Conservation (phyloP, 495 filamentous ascomycete genomes). For the Talaromyces ruber region DNA sequence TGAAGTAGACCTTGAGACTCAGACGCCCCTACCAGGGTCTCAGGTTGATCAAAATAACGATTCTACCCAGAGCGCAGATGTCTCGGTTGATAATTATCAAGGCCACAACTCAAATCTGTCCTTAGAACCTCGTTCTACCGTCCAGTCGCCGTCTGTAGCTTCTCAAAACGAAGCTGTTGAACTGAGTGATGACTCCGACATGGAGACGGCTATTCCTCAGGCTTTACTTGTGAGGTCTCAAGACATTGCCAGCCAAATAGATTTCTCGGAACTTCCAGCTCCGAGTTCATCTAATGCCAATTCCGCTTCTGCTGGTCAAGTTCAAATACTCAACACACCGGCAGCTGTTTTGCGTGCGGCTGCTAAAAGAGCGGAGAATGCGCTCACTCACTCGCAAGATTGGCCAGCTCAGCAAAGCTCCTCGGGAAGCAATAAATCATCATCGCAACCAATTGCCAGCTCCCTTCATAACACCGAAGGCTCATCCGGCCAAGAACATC, state of each 20-base stretch:
- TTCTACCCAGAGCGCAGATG: conserved; percentile 12
- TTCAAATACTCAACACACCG: conserved; percentile 34
- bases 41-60: neutral
- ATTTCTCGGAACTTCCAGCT: conserved; percentile 15
- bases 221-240: conserved; percentile 29
- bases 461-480: neutral
- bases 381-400: neutral
- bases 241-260: conserved; percentile 19
- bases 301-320: conserved; percentile 8
- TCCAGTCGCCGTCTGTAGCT: neutral
- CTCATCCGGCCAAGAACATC: neutral
- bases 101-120: neutral
- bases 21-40: neutral
- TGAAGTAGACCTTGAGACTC: neutral
- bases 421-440: conserved; percentile 23
- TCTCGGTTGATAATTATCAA: neutral
- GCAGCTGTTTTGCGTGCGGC: conserved; percentile 6
- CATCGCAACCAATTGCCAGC: conserved; percentile 17
- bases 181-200: conserved; percentile 38
- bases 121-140: neutral
- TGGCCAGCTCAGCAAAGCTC: conserved; percentile 9
- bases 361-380: neutral
- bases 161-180: neutral
- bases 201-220: conserved; percentile 45
- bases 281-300: conserved; percentile 13